These are phyloP conservation scores for Hypoxylon fragiforme DNA, from an alignment of 495 filamentous ascomycete genomes.

Conservation along the genomic window DNA sequence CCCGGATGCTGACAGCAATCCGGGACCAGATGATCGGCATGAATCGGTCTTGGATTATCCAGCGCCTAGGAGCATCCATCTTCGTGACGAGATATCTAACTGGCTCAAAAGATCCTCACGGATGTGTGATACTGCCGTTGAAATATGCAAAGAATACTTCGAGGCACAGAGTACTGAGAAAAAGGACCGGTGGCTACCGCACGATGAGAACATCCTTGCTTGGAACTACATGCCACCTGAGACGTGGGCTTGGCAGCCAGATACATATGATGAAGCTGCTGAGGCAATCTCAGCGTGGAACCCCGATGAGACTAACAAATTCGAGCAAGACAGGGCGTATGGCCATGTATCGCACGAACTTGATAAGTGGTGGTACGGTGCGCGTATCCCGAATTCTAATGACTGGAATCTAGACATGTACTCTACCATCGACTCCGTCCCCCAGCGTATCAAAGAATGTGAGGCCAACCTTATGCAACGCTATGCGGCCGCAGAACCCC, in stretches of 20 bases:
- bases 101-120: slow-evolving; percentile 58
- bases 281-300: slow-evolving; percentile 47
- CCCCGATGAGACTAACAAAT: slow-evolving; percentile 50
- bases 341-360: slow-evolving; percentile 60
- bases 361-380: slow-evolving; percentile 59
- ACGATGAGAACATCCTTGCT: slow-evolving; percentile 40
- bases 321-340: slow-evolving; percentile 54
- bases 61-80: slow-evolving; percentile 32
- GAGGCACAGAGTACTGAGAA: slow-evolving; percentile 31
- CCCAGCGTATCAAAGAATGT: slow-evolving; percentile 52
- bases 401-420: slow-evolving; percentile 56
- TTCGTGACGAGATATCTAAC: slow-evolving; percentile 47
- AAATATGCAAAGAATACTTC: slow-evolving; percentile 46
- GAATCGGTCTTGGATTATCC: slow-evolving; percentile 33
- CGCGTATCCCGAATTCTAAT: slow-evolving; percentile 56
- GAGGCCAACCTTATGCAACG: slow-evolving; percentile 52
- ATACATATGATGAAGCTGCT: slow-evolving; percentile 36
- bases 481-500: slow-evolving; percentile 48
- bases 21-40: slow-evolving; percentile 44
- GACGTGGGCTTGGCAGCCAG: slow-evolving; percentile 34
- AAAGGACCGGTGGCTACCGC: slow-evolving; percentile 41
- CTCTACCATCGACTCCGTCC: slow-evolving; percentile 55
- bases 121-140: slow-evolving; percentile 47
- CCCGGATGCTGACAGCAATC: slow-evolving; percentile 45
- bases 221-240: slow-evolving; percentile 49